These are phyloP conservation scores for Ploettnerulaceae sp. DNA, from an alignment of 2,329 filamentous ascomycete genomes.

Conservation along the genomic window DNA sequence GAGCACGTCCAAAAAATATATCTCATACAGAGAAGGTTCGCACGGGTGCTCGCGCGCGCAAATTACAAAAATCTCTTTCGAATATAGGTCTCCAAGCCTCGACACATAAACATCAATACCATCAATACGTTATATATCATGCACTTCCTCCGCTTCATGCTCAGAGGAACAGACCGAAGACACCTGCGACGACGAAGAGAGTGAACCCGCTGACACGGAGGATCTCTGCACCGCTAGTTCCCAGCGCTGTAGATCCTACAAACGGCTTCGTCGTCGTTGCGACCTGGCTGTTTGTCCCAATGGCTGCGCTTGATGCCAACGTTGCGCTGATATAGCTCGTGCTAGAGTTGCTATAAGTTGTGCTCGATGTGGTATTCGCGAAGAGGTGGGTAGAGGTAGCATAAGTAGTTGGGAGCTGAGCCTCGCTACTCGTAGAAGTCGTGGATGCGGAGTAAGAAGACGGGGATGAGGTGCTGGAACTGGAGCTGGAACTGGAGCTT, in stretches of 20 bases:
- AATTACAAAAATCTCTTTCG: no score
- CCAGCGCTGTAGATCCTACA: not conserved
- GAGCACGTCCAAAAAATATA: no score
- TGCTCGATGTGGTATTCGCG: constrained; percentile 2
- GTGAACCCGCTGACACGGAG: not conserved
- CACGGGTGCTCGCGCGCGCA: no score
- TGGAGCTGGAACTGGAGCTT: not conserved
- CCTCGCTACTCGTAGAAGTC: not conserved
- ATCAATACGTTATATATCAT: no score
- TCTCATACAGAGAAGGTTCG: no score
- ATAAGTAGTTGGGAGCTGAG: not conserved
- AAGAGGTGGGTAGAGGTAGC: constrained; percentile 1
- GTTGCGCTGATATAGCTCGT: constrained; percentile 1
- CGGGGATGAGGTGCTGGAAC: not conserved
- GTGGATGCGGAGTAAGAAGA: constrained; percentile 1
- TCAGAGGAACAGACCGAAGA: constrained; percentile 10
- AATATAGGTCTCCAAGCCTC: no score
- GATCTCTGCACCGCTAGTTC: not conserved
- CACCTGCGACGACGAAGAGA: not conserved
- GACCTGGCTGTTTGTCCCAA: not conserved
- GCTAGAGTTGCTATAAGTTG: not conserved
- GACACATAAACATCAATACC: no score
- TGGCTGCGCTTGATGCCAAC: not conserved
- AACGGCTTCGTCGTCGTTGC: not conserved
- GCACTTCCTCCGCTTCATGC: not conserved